A percentile compares a stretch with the other conserved stretches of the same genome.
These are phyloP conservation scores for Abortiporus biennis DNA, from an alignment of 1,284 basidiomycete species.

Conservation along the genomic window DNA sequence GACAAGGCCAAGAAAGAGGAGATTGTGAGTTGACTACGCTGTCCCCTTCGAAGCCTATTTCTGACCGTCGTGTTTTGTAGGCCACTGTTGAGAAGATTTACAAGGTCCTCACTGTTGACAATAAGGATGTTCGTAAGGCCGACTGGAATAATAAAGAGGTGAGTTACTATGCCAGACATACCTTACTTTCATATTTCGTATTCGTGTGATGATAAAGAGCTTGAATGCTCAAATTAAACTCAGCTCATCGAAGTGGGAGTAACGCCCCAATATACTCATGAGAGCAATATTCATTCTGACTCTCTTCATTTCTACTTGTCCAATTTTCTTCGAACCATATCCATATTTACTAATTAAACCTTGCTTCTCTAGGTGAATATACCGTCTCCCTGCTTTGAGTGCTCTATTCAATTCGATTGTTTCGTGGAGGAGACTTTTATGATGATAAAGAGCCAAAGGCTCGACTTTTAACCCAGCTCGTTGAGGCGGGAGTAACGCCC, in stretches of 20 bases:
- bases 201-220: conserved; percentile 69
- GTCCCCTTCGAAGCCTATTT: background rate
- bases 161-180: conserved; percentile 23
- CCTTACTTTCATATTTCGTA: conserved; percentile 7
- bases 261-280: conserved; percentile 54
- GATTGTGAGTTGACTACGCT: conserved; percentile 51
- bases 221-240: conserved; percentile 51
- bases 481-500: conserved; percentile 52
- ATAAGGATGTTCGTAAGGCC: conserved; percentile 90
- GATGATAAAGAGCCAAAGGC: conserved; percentile 64
- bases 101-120: conserved; percentile 75
- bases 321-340: conserved; percentile 27
- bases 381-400: too few species aligned
- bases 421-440: too few species aligned
- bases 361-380: conserved; percentile 15
- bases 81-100: conserved; percentile 84
- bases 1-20: conserved; percentile 98
- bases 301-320: too few species aligned
- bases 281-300: conserved; percentile 50
- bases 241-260: conserved; percentile 49
- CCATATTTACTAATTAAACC: conserved; percentile 35
- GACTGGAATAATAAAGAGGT: conserved; percentile 99
- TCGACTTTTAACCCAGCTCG: conserved; percentile 55
- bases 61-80: conserved; percentile 31
- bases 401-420: conserved; percentile 1